Evolutionary conservation across 805 yeast genomes (phyloP), one percentile per base, ranked within the genome.

Genomic region (Starmerella cellae): DNA sequence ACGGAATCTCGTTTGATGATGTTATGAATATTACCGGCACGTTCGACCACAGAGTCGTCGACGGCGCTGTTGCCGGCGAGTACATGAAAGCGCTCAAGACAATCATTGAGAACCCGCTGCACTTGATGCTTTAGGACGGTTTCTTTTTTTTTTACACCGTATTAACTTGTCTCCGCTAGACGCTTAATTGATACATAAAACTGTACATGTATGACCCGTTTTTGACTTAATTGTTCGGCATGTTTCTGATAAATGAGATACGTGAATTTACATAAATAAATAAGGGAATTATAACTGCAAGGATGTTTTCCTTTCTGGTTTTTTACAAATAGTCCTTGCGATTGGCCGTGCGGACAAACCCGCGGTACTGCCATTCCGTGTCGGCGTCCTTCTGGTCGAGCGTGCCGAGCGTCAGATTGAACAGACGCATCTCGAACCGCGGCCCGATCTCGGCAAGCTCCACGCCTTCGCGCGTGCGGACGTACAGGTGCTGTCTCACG

Each of bases 41-140:
- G 41, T 91, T 91, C 60, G 99, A 91, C 69, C 99, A 91, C 73
- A 82, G 96, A 71, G 79, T 81, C 47, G 79, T 88, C 50, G 99
- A 91, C 60, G 99, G 99, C 61, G 97, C 97, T 43, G 76, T 80
- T 56, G 99, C 94, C 57, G 99, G 94, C 63, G 97, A 91, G 57
- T 91, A 76, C 74, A 82, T 91, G 72, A 84, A 76, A 67, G 95
- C 84, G 55, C 73, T 91, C 66, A 91, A 91, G 76, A 72, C 71
- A 57, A 77, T 85, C 52, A 65, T 91, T 54, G 99, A 91, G 72
- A 87, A 91, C 71, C 99, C 99, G 60, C 74, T 91, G 62, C 95
- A 85, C 69, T 69, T 91, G 66, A 68, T 91, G 64, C 70, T 91
- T 64, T 88, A 76, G 68, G 28, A 11, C 8, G n/a, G 18, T 16